Percentiles rank a stretch among this genome's conserved stretches.
Evolutionary conservation across 202 grass and related monocot species (phyloP).

Genomic region (Musa balbisiana): DNA sequence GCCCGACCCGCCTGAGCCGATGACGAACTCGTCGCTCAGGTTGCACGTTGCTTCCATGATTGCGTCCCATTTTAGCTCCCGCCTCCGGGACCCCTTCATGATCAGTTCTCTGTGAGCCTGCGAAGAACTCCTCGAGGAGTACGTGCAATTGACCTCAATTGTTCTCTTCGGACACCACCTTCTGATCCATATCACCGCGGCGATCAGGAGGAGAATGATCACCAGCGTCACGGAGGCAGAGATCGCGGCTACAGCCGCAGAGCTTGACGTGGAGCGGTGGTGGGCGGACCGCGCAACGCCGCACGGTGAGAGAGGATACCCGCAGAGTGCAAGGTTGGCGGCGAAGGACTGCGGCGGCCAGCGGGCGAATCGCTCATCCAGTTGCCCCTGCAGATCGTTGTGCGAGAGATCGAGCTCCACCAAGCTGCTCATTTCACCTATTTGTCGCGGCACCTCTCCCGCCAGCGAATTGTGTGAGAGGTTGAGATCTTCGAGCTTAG

Average conservation of each 20-base stretch:
- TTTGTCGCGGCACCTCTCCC: constrained; percentile 55
- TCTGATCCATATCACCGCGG: constrained; percentile 21
- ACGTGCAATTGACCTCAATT: constrained; percentile 54
- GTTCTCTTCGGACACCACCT: constrained; percentile 12
- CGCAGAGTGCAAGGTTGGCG: constrained; percentile 51
- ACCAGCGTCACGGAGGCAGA: constrained; percentile 54
- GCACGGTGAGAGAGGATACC: constrained; percentile 46
- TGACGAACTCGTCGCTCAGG: constrained; percentile 70
- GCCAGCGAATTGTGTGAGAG: constrained; percentile 71
- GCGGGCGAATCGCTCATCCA: constrained; percentile 46
- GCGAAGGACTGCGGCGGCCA: constrained; percentile 53
- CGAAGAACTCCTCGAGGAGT: constrained; percentile 45
- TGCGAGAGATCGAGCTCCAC: constrained; percentile 66
- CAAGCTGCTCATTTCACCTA: constrained; percentile 72
- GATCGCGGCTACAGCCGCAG: constrained; percentile 53
- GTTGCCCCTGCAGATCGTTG: constrained; percentile 49
- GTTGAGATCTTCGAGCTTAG: constrained; percentile 85
- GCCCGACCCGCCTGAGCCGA: constrained; percentile 76
- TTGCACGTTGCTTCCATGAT: constrained; percentile 91
- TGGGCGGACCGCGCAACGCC: not conserved
- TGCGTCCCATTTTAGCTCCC: constrained; percentile 77
- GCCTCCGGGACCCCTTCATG: constrained; percentile 51
- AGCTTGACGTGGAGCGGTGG: constrained; percentile 18
- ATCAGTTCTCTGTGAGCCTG: constrained; percentile 44
- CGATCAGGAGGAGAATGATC: constrained; percentile 43